phyloP scores from a whole-genome alignment of 1,284 basidiomycete species.

The Acaromyces ingoldii region DNA sequence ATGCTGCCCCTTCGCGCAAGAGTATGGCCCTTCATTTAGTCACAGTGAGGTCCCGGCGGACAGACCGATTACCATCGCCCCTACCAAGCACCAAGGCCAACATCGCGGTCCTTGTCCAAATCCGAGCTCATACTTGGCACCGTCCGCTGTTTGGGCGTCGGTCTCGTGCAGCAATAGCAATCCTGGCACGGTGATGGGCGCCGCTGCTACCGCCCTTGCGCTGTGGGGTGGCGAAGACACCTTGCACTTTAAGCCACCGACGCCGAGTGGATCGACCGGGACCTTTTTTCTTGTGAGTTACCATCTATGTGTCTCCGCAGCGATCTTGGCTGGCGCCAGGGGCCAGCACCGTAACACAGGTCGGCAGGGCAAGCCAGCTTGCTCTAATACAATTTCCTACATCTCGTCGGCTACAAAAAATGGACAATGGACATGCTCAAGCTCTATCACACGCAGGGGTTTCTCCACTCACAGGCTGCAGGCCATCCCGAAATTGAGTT shows the following conservation, averaged over 20 bases:
- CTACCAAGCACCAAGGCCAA: too few relatives aligned
- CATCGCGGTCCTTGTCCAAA: too few relatives aligned
- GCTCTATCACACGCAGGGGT: slow-evolving; percentile 64
- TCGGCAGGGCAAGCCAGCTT: slow-evolving; percentile 65
- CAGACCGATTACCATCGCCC: too few relatives aligned
- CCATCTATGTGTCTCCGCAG: slow-evolving; percentile 62
- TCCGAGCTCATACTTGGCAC: too few relatives aligned
- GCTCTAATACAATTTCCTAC: slow-evolving; percentile 71
- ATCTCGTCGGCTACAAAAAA: slow-evolving; percentile 76
- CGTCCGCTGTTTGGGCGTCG: slow-evolving; percentile 52
- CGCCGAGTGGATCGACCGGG: slow-evolving; percentile 34
- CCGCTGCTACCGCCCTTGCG: not conserved
- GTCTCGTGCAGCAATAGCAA: slow-evolving; percentile 51
- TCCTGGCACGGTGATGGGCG: slow-evolving; percentile 54
- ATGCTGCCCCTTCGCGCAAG: too few relatives aligned
- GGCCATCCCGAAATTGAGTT: slow-evolving; percentile 85
- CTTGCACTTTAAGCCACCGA: slow-evolving; percentile 46
- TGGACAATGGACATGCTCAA: slow-evolving; percentile 73
- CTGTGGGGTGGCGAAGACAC: slow-evolving; percentile 10
- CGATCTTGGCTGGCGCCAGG: too few relatives aligned
- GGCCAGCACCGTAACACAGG: too few relatives aligned
- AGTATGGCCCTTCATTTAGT: too few relatives aligned
- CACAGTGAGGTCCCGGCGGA: too few relatives aligned
- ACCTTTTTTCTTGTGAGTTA: slow-evolving; percentile 62
- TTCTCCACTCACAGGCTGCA: slow-evolving; percentile 52